Evolutionary conservation across 805 yeast genomes (phyloP).

Genomic region (Yamadazyma endophytica): DNA sequence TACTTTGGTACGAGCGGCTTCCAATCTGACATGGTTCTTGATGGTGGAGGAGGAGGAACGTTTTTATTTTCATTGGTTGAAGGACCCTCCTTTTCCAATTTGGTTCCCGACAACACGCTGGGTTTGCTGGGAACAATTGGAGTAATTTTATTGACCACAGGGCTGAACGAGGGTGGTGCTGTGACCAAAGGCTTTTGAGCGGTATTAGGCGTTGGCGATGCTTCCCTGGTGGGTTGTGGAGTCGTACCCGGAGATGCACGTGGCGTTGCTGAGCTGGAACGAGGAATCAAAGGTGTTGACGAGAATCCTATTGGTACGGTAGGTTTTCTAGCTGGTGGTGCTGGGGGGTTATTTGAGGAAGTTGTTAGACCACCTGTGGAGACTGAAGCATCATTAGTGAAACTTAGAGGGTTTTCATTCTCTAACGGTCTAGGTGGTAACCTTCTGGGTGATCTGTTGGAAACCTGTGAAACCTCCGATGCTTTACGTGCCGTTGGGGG

Average conservation of each 20-base stretch:
- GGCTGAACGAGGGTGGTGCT: slow-evolving; percentile 1
- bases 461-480: slow-evolving; percentile 5
- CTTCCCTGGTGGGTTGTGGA: slow-evolving; percentile 17
- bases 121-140: slow-evolving; percentile 40
- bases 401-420: slow-evolving; percentile 6
- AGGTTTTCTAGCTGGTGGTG: slow-evolving; percentile 11
- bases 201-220: slow-evolving; percentile 7
- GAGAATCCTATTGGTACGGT: slow-evolving; percentile 33
- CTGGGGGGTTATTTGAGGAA: slow-evolving; percentile 9
- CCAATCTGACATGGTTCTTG: slow-evolving; percentile 42
- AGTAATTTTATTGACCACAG: slow-evolving; percentile 4
- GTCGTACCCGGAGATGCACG: slow-evolving; percentile 18
- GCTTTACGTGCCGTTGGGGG: slow-evolving; percentile 19
- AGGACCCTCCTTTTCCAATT: slow-evolving; percentile 5
- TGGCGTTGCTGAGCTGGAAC: slow-evolving; percentile 27
- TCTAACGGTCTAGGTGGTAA: slow-evolving; percentile 12
- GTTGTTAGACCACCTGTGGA: slow-evolving; percentile 3
- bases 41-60: slow-evolving; percentile 15
- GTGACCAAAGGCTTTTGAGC: slow-evolving; percentile 11
- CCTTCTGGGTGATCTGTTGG: slow-evolving; percentile 10
- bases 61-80: background rate
- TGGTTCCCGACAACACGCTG: slow-evolving; percentile 18
- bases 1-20: slow-evolving; percentile 48
- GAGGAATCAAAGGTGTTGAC: slow-evolving; percentile 36
- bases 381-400: slow-evolving; percentile 9